Percentiles rank a stretch among this genome's conserved stretches.
phyloP scores from a whole-genome alignment of 805 yeast species.

The Candida patagonica region DNA sequence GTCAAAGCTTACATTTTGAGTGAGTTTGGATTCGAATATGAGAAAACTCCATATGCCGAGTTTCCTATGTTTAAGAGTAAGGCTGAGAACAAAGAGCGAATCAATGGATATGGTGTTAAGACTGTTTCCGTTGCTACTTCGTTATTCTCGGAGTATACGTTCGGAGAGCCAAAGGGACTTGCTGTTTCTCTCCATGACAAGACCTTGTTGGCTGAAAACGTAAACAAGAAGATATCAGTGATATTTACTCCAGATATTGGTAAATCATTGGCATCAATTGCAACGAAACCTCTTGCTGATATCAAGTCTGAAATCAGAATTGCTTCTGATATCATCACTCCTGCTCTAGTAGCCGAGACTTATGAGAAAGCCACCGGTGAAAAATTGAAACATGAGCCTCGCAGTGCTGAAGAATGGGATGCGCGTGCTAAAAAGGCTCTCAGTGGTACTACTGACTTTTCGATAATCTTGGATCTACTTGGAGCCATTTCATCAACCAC shows the following conservation, averaged over 20 bases:
- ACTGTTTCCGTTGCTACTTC: slow-evolving; percentile 19
- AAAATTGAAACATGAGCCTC: slow-evolving; percentile 12
- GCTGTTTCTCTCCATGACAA: slow-evolving; percentile 1
- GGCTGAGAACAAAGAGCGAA: slow-evolving; percentile 11
- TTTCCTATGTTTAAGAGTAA: slow-evolving; percentile 9
- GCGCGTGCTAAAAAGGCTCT: slow-evolving; percentile 5
- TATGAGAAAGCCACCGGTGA: slow-evolving; percentile 19
- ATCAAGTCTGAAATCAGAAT: slow-evolving; percentile 18
- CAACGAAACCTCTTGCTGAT: slow-evolving; percentile 14
- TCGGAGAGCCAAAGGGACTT: slow-evolving; percentile 7
- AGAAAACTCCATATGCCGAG: slow-evolving; percentile 2
- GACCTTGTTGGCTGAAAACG: slow-evolving; percentile 14
- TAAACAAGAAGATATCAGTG: slow-evolving; percentile 10
- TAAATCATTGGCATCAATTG: slow-evolving; percentile 18
- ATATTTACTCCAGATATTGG: slow-evolving; percentile 22
- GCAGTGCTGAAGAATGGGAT: slow-evolving; percentile 6
- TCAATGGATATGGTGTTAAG: slow-evolving; percentile 20
- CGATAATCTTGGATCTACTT: background rate
- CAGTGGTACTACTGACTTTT: background rate
- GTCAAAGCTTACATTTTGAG: slow-evolving; percentile 50
- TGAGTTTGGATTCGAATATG: slow-evolving; percentile 45
- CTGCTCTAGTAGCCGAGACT: slow-evolving; percentile 10
- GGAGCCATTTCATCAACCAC: slow-evolving; percentile 1
- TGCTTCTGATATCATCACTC: slow-evolving; percentile 12
- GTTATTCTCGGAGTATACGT: slow-evolving; percentile 9